Percentiles rank a stretch among this genome's conserved stretches.
phyloP scores from a whole-genome alignment of 345 rosid species.

The Lepidium africanum region DNA sequence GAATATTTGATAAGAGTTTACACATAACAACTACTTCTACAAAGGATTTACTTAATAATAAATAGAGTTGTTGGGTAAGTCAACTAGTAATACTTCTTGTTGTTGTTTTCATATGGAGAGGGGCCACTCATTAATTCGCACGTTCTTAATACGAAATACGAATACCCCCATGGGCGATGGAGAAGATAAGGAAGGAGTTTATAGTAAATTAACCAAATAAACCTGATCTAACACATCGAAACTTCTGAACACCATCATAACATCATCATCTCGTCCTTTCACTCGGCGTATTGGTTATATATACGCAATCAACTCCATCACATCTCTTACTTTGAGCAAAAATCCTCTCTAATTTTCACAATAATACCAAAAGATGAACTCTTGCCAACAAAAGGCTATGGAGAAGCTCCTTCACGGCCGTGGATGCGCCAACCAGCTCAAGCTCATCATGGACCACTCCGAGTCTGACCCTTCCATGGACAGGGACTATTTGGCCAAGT shows the following conservation, averaged over 20 bases:
- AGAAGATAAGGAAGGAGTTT: slow-evolving; percentile 1
- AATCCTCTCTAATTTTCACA: background rate
- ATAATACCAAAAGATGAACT: slow-evolving; percentile 3
- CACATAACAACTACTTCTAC: background rate
- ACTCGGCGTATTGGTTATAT: background rate
- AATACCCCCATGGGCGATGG: background rate
- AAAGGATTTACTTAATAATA: background rate
- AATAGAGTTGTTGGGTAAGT: slow-evolving; percentile 11
- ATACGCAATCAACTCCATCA: background rate
- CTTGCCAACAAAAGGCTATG: slow-evolving; percentile 25
- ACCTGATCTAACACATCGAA: background rate
- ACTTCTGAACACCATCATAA: slow-evolving; percentile 1
- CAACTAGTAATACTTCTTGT: slow-evolving; percentile 16
- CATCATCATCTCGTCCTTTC: background rate
- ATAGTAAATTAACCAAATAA: background rate
- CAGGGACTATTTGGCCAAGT: slow-evolving; percentile 21
- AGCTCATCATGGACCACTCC: slow-evolving; percentile 16
- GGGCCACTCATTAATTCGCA: slow-evolving; percentile 11
- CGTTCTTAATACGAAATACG: background rate
- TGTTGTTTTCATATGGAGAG: background rate
- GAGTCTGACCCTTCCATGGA: slow-evolving; percentile 6
- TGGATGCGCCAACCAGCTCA: slow-evolving; percentile 21
- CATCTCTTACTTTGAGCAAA: background rate
- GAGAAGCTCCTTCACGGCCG: slow-evolving; percentile 24
- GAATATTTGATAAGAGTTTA: background rate